phyloP scores from a whole-genome alignment of 257 asterid genomes.

The Capsicum baccatum region DNA sequence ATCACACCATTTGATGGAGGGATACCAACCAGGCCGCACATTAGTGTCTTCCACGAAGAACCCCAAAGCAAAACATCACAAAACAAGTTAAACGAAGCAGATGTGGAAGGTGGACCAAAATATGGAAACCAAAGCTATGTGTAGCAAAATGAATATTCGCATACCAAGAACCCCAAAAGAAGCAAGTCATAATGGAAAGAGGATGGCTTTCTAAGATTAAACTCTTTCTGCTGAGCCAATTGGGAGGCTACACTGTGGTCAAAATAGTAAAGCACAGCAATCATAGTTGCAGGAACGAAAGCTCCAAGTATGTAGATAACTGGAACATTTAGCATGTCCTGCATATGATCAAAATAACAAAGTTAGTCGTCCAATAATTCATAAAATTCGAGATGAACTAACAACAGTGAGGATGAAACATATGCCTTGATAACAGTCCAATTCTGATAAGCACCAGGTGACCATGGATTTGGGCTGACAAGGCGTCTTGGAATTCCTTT shows the following conservation, averaged over 20 bases:
- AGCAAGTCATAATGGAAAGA: slow-evolving; percentile 83
- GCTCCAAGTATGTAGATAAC: slow-evolving; percentile 75
- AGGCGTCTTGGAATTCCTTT: slow-evolving; percentile 90
- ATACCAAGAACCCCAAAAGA: slow-evolving; percentile 83
- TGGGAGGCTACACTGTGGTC: slow-evolving; percentile 96
- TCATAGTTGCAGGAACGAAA: slow-evolving; percentile 88
- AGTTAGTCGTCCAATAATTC: neutral
- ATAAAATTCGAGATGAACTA: neutral
- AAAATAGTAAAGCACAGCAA: slow-evolving; percentile 88
- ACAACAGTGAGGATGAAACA: slow-evolving; percentile 22
- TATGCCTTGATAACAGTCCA: slow-evolving; percentile 89
- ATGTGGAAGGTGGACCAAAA: neutral
- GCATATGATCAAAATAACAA: slow-evolving; percentile 30
- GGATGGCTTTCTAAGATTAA: slow-evolving; percentile 82
- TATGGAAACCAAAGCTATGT: neutral
- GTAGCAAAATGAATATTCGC: slow-evolving; percentile 5
- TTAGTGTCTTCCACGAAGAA: slow-evolving; percentile 54
- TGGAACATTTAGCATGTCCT: slow-evolving; percentile 86
- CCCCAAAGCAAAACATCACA: neutral
- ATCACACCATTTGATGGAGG: slow-evolving; percentile 94
- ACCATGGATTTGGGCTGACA: slow-evolving; percentile 95
- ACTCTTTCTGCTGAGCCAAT: slow-evolving; percentile 86
- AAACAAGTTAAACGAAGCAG: neutral
- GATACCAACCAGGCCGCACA: slow-evolving; percentile 89
- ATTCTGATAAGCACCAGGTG: slow-evolving; percentile 83